Base-by-base conservation (phyloP, 2,329 filamentous ascomycete genomes). In the Pseudogymnoascus sp. region DNA sequence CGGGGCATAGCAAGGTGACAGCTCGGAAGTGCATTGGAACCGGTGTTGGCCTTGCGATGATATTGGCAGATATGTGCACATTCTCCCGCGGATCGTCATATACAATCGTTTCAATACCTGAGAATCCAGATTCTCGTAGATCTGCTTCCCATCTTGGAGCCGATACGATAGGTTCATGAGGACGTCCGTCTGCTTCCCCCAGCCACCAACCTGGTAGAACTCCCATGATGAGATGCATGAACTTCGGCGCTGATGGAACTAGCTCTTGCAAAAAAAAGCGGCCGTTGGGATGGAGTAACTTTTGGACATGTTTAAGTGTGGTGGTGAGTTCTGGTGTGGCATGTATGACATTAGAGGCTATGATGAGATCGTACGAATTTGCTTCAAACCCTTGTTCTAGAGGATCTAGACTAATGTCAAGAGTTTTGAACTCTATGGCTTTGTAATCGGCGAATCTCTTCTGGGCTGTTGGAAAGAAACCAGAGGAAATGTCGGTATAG, bases 321-420 rank as follows among this genome's bases (percentile, higher is more conserved):
- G 60, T 43, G 8, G 28, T n/a, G 2, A 69, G 33, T 7, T 35
- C 60, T 20, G 62, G 58, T n/a, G 67, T 69, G 2, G 67, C 66
- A 61, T 69, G 68, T 14, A 69, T 35, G 15, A 70, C 68, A 59
- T 68, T 68, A 2, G 64, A 11, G 1, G 69, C 67, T 60, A 71
- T 43, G 9, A 71, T 66, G 20, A 71, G 58, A 61, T 71, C 69
- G 61, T 64, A 76, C 1, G 60, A 60, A 3, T 64, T 67, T 0
- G 62, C 66, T 22, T 70, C 68, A 43, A 74, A 75, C 6, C 73
- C 74, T 61, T 76, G 74, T 4, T 62, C 61, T 0, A 58, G 57
- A 2, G 71, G 70, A 33, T 73, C 69, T 35, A 68, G 61, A 25
- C 69, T 67, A 30, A 75, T 72, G 62, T 76, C 71, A 4, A 75